Evolutionary conservation across 2,329 filamentous ascomycete species (phyloP).

Genomic region (Piedraia hortae): DNA sequence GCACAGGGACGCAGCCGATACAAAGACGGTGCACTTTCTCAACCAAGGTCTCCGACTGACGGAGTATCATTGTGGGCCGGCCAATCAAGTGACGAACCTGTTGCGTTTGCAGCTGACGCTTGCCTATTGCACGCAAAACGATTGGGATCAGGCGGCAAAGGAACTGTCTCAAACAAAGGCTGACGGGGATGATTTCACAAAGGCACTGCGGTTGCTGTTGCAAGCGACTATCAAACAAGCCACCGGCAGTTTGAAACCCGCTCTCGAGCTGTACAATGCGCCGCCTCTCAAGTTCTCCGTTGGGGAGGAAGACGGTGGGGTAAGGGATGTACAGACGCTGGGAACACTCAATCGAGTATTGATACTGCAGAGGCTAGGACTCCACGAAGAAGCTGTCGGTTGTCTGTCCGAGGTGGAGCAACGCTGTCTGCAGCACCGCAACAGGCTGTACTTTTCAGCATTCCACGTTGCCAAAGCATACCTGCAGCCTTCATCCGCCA

Average conservation of each 20-base stretch:
- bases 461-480: slow-evolving; percentile 46
- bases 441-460: slow-evolving; percentile 48
- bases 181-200: slow-evolving; percentile 8
- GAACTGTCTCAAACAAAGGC: slow-evolving; percentile 20
- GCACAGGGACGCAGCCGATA: slow-evolving; percentile 26
- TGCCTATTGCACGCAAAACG: slow-evolving; percentile 38
- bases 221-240: slow-evolving; percentile 51
- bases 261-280: slow-evolving; percentile 38
- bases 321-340: slow-evolving; percentile 19
- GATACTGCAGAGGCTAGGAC: slow-evolving; percentile 16
- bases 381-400: slow-evolving; percentile 22
- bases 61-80: slow-evolving; percentile 24
- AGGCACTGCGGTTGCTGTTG: slow-evolving; percentile 32
- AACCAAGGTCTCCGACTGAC: slow-evolving; percentile 26
- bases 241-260: slow-evolving; percentile 40
- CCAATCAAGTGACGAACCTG: slow-evolving; percentile 1
- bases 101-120: slow-evolving; percentile 45
- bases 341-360: slow-evolving; percentile 22
- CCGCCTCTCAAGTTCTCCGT: slow-evolving; percentile 26
- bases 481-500: slow-evolving; percentile 28
- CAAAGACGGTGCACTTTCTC: slow-evolving; percentile 28
- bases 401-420: slow-evolving; percentile 39
- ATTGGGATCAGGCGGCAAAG: slow-evolving; percentile 37
- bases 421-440: slow-evolving; percentile 40
- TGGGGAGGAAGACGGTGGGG: slow-evolving; percentile 5